Percentiles rank a stretch among this genome's conserved stretches.
Conservation (phyloP, 179 eudicot genomes). For the Heliamphora pulchella region DNA sequence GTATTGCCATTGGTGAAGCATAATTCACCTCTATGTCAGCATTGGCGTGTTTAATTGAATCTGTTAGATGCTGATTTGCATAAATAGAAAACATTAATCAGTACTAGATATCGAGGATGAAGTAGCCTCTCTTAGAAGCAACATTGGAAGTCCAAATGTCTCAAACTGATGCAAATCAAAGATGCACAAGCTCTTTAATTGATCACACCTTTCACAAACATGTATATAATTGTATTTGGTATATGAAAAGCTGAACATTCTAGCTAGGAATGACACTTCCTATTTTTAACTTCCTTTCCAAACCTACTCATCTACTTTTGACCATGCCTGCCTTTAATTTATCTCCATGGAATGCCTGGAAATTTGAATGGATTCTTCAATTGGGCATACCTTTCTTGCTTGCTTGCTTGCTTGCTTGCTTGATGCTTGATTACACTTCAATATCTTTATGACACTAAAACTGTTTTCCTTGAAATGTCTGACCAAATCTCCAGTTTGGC, state of each 20-base stretch:
- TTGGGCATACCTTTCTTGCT: background rate
- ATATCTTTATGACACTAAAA: constrained; percentile 21
- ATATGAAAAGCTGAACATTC: background rate
- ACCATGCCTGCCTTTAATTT: no score
- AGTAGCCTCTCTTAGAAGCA: background rate
- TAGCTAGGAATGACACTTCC: background rate
- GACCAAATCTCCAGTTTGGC: constrained; percentile 49
- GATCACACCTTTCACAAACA: background rate
- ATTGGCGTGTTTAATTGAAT: background rate
- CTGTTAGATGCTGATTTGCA: background rate
- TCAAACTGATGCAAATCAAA: background rate
- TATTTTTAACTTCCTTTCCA: background rate
- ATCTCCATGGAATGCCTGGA: background rate
- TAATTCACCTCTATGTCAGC: background rate
- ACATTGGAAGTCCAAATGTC: background rate
- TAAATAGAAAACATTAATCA: no score
- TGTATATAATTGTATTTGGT: background rate
- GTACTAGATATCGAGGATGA: no score
- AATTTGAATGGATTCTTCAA: background rate
- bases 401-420: background rate
- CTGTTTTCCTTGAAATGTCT: constrained; percentile 61
- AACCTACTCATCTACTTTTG: background rate
- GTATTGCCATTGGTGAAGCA: background rate
- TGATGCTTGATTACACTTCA: background rate
- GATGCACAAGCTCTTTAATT: background rate